Conservation (phyloP, 148 eudicot genomes). For the Vaccinium myrtillus region DNA sequence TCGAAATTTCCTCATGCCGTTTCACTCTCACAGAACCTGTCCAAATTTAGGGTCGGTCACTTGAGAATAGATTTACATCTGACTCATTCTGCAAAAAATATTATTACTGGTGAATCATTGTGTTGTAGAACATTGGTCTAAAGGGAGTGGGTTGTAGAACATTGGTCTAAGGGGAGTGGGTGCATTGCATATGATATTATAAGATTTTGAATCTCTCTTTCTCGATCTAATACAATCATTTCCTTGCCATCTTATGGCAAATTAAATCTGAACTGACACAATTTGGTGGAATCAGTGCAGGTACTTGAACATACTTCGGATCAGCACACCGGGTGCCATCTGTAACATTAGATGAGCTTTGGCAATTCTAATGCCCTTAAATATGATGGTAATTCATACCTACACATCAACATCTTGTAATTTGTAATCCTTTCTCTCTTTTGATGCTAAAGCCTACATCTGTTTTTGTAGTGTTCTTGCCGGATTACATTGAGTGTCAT, state of each 20-base stretch:
- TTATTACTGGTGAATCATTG: neutral
- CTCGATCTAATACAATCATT: neutral
- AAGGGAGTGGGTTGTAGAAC: neutral
- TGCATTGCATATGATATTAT: neutral
- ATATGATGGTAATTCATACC: neutral
- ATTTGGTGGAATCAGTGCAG: neutral
- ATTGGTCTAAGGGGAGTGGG: neutral
- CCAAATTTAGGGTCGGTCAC: neutral
- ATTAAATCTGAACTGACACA: neutral
- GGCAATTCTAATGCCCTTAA: neutral
- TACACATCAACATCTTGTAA: neutral
- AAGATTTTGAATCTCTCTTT: neutral
- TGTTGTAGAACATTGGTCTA: neutral
- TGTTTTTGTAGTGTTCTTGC: neutral
- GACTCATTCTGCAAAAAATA: neutral
- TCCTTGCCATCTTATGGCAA: neutral
- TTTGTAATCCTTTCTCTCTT: neutral
- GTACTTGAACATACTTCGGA: slow-evolving; percentile 14
- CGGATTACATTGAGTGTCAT: neutral
- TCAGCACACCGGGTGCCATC: neutral
- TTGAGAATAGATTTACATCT: neutral
- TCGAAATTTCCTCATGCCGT: neutral
- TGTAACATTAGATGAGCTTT: neutral
- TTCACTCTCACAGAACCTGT: neutral
- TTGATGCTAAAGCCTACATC: neutral